These are phyloP conservation scores for Lipomyces orientalis DNA, from an alignment of 805 yeast genomes.

Conservation along the genomic window DNA sequence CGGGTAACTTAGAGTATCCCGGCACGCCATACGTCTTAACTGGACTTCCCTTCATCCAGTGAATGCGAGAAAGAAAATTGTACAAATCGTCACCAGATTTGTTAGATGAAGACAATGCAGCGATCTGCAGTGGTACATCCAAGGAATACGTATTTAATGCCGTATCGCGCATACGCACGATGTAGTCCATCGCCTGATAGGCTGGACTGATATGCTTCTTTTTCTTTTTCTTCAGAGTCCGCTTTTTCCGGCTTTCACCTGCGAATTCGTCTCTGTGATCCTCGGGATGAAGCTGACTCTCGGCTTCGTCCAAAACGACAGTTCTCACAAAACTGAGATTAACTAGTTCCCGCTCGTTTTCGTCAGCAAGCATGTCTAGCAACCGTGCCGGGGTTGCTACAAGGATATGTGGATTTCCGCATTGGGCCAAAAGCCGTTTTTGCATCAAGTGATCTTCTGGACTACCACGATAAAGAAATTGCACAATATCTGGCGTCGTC, in stretches of 20 bases:
- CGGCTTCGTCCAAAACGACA: conserved; percentile 38
- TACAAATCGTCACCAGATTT: conserved; percentile 13
- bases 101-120: conserved; percentile 19
- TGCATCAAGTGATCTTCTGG: conserved; percentile 40
- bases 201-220: neutral
- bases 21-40: conserved; percentile 13
- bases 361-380: conserved; percentile 48
- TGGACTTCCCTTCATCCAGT: conserved; percentile 1
- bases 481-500: conserved; percentile 34
- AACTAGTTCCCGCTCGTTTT: conserved; percentile 13
- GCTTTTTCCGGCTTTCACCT: neutral
- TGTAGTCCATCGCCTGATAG: conserved; percentile 18
- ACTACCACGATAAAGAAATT: conserved; percentile 42
- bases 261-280: neutral
- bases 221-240: neutral
- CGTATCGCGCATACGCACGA: conserved; percentile 5
- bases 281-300: conserved; percentile 23
- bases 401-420: conserved; percentile 51
- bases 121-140: conserved; percentile 11
- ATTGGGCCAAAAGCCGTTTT: conserved; percentile 29
- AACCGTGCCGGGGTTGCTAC: conserved; percentile 63
- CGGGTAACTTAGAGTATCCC: neutral
- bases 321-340: conserved; percentile 30
- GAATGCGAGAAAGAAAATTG: neutral
- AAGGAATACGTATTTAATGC: conserved; percentile 23